phyloP scores from a whole-genome alignment of 2,329 filamentous ascomycete species.

The Davidsoniella australis region DNA sequence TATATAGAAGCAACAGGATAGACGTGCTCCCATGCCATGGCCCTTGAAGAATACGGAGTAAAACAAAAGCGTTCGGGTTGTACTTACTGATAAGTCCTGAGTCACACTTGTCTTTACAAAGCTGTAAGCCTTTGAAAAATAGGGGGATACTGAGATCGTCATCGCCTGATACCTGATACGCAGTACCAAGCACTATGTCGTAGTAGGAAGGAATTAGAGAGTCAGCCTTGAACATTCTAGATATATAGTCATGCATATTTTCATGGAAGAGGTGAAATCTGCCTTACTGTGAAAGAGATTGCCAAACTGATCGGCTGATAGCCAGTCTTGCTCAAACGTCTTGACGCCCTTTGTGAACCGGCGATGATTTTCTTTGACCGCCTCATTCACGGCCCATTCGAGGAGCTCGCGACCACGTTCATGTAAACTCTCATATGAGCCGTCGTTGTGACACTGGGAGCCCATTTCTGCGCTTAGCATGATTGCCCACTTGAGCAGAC shows the following conservation, averaged over 20 bases:
- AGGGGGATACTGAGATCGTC: constrained; percentile 39
- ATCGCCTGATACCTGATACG: constrained; percentile 38
- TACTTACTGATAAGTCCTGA: constrained; percentile 57
- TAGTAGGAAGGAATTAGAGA: constrained; percentile 12
- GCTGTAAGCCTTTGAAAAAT: constrained; percentile 65
- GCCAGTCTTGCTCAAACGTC: constrained; percentile 53
- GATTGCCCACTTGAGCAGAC: constrained; percentile 56
- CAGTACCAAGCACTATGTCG: constrained; percentile 47
- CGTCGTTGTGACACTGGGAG: constrained; percentile 61
- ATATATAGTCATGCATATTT: background rate
- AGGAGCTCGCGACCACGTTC: constrained; percentile 50
- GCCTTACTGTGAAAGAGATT: constrained; percentile 48
- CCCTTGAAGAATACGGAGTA: background rate
- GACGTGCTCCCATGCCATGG: too few relatives aligned
- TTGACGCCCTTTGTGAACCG: constrained; percentile 51
- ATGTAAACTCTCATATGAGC: constrained; percentile 54
- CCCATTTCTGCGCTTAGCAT: constrained; percentile 70
- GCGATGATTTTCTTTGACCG: constrained; percentile 55
- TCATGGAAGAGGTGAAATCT: background rate
- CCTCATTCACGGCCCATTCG: constrained; percentile 66
- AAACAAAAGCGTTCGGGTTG: background rate
- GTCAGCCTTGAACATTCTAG: constrained; percentile 15
- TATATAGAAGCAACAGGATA: background rate
- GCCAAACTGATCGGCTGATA: constrained; percentile 55
- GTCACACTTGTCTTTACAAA: constrained; percentile 54